A percentile compares a stretch with the other conserved stretches of the same genome.
Conservation (phyloP, 108 stramenopile species). For the Nannochloropsis oceanica region DNA sequence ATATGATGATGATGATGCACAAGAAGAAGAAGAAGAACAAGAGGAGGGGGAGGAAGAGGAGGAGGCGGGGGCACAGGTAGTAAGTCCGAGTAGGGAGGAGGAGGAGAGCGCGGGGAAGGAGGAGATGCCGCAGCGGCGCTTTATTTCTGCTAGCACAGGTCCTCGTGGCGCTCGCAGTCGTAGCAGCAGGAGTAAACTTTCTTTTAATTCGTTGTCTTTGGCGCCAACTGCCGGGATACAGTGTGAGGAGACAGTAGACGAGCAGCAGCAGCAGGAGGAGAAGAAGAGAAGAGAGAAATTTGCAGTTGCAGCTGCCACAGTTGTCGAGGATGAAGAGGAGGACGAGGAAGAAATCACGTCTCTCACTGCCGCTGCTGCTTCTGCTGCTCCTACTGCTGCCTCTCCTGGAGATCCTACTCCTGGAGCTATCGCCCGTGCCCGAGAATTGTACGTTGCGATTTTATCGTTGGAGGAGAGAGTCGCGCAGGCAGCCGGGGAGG, state of each 20-base stretch:
- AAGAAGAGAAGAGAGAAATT: background rate
- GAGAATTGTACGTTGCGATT: background rate
- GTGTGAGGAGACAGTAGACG: background rate
- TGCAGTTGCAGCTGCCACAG: background rate
- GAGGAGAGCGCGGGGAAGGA: background rate
- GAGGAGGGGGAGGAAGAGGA: background rate
- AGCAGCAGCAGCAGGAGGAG: background rate
- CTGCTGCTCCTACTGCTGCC: background rate
- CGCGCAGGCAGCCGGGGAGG: background rate
- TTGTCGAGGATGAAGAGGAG: background rate
- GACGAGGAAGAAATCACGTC: background rate
- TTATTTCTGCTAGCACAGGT: background rate
- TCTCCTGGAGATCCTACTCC: background rate
- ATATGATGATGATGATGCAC: no score
- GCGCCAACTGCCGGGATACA: background rate
- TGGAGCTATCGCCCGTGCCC: background rate
- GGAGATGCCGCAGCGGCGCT: background rate
- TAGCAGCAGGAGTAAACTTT: no score
- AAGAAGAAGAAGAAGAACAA: background rate
- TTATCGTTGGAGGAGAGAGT: background rate
- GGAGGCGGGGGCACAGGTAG: background rate
- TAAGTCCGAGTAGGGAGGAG: background rate
- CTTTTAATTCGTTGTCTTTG: no score
- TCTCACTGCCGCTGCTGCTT: background rate
- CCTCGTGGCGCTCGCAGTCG: background rate